phyloP scores from a whole-genome alignment of 805 yeast species.

The Kodamaea sagamina region DNA sequence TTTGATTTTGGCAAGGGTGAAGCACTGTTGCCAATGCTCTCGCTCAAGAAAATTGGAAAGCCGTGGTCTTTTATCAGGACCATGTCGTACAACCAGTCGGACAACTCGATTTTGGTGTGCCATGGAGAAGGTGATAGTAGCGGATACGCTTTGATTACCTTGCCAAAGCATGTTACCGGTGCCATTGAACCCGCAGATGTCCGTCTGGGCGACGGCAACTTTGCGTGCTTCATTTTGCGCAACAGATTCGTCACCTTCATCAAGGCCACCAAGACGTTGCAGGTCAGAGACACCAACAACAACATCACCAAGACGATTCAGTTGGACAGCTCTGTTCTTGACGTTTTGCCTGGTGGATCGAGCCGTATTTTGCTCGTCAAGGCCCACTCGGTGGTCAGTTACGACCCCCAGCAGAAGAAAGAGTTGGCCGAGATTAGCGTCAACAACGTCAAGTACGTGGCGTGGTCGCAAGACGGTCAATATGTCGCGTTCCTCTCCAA shows the following conservation, averaged over 20 bases:
- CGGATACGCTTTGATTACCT: conserved; percentile 68
- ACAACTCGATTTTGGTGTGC: conserved; percentile 80
- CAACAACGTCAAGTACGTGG: conserved; percentile 80
- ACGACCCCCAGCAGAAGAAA: conserved; percentile 91
- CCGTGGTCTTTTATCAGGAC: conserved; percentile 84
- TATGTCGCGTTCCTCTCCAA: conserved; percentile 85
- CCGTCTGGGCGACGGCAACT: conserved; percentile 76
- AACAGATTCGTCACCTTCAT: conserved; percentile 87
- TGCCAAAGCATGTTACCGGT: conserved; percentile 87
- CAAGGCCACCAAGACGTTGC: conserved; percentile 63
- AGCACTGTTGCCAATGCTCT: conserved; percentile 73
- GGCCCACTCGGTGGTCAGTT: conserved; percentile 69
- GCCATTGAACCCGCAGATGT: conserved; percentile 90
- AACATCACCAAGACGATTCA: conserved; percentile 79
- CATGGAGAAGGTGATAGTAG: conserved; percentile 70
- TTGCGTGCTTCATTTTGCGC: conserved; percentile 90
- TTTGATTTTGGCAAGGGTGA: conserved; percentile 69
- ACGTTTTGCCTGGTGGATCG: conserved; percentile 76
- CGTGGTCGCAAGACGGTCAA: conserved; percentile 88
- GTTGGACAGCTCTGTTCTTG: conserved; percentile 65
- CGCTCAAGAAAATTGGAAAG: conserved; percentile 81
- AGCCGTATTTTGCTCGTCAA: conserved; percentile 81
- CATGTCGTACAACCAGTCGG: conserved; percentile 89
- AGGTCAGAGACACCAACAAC: conserved; percentile 81
- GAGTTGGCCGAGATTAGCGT: conserved; percentile 67